Percentiles rank a stretch among this genome's conserved stretches.
Conservation (phyloP, 768 basidiomycete genomes). For the Erythrobasidium yunnanense region DNA sequence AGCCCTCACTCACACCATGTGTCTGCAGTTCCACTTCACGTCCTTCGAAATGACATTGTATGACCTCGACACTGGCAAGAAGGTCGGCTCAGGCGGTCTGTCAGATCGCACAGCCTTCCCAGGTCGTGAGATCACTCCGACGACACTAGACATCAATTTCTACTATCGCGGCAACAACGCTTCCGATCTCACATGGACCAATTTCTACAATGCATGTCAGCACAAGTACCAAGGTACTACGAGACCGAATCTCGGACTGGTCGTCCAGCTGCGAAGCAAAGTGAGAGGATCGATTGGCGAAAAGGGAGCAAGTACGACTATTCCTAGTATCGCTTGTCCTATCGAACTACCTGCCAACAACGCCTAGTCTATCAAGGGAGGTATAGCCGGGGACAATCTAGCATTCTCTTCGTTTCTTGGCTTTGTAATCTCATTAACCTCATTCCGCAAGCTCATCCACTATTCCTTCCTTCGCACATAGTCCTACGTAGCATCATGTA, state of each 20-base stretch:
- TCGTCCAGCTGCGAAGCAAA: neutral
- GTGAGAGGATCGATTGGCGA: conserved; percentile 5
- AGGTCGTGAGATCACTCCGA: conserved; percentile 14
- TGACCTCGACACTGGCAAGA: conserved; percentile 17
- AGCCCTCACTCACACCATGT: neutral
- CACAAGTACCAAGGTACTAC: conserved; percentile 12
- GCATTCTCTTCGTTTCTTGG: too few species aligned
- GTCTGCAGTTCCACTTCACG: conserved; percentile 3
- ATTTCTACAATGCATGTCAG: conserved; percentile 16
- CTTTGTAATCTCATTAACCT: too few species aligned
- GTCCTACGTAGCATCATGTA: too few species aligned
- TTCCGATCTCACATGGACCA: conserved; percentile 1
- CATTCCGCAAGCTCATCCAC: too few species aligned
- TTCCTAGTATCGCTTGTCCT: conserved; percentile 8
- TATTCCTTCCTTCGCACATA: too few species aligned
- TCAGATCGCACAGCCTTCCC: conserved; percentile 17
- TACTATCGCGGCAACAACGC: conserved; percentile 21
- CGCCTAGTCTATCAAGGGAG: too few species aligned
- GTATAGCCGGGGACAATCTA: too few species aligned
- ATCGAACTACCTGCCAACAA: conserved; percentile 18
- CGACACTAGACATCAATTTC: conserved; percentile 10
- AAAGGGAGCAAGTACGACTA: conserved; percentile 1
- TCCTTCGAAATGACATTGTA: conserved; percentile 1
- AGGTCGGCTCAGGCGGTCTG: conserved; percentile 3
- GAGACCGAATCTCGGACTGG: neutral